These are phyloP conservation scores for Petunia hybrid DNA, from an alignment of 305 asterid genomes.

Conservation along the genomic window DNA sequence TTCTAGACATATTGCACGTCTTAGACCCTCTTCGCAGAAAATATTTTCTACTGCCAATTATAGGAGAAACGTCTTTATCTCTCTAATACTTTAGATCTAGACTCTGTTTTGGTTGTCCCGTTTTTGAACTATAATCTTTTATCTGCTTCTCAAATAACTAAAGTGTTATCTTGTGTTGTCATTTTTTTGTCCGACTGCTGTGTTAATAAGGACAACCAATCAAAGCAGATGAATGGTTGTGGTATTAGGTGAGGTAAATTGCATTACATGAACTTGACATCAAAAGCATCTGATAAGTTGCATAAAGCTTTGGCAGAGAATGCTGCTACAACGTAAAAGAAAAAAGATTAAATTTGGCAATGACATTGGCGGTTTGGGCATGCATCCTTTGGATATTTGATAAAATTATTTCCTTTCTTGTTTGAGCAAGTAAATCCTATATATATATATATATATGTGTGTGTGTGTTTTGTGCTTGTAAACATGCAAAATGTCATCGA, in stretches of 20 bases:
- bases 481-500: slow-evolving; percentile 1
- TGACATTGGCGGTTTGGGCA: background rate
- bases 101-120: slow-evolving; percentile 4
- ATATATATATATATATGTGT: background rate
- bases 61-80: background rate
- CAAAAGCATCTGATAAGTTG: background rate
- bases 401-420: background rate
- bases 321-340: background rate
- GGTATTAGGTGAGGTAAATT: slow-evolving; percentile 3
- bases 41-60: background rate
- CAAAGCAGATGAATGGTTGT: background rate
- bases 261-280: background rate
- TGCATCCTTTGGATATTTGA: slow-evolving; percentile 19
- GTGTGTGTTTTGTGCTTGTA: too few species aligned
- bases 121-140: slow-evolving; percentile 22
- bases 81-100: background rate
- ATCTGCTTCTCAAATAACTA: slow-evolving; percentile 23
- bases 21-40: background rate
- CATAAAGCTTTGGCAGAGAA: background rate
- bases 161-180: slow-evolving; percentile 9
- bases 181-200: slow-evolving; percentile 7
- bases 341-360: background rate
- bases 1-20: background rate
- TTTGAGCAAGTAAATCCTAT: background rate
- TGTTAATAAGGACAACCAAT: slow-evolving; percentile 6